Evolutionary conservation across 75 land plant genomes (phyloP).

Genomic region (Larix kaempferi): DNA sequence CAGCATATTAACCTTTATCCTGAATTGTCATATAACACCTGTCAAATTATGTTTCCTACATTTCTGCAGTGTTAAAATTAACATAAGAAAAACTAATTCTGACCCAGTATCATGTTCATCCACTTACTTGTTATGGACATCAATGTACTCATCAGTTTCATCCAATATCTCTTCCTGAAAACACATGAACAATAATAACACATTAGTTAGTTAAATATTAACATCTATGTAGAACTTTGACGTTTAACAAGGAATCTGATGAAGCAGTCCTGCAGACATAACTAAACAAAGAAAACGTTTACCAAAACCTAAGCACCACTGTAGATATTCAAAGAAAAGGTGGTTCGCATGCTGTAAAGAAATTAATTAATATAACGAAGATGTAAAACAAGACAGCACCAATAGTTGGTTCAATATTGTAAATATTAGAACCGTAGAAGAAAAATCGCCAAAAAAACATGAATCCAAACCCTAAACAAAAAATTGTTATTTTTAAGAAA

Average conservation of each 20-base stretch:
- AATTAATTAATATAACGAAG: neutral
- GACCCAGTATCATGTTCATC: neutral
- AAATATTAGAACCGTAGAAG: no score
- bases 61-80: neutral
- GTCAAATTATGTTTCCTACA: neutral
- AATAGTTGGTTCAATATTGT: neutral
- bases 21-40: constrained; percentile 17
- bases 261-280: neutral
- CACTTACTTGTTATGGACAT: constrained; percentile 49
- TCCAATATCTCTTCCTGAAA: constrained; percentile 80
- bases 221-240: neutral
- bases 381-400: neutral
- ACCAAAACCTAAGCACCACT: neutral
- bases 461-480: no score
- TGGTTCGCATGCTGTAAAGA: neutral
- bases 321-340: neutral
- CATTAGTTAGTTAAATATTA: constrained; percentile 9
- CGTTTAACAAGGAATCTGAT: neutral
- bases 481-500: no score
- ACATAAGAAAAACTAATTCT: neutral
- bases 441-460: no score
- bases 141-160: constrained; percentile 74
- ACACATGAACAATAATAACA: neutral
- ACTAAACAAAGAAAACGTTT: neutral
- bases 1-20: constrained; percentile 66